Evolutionary conservation across 2,329 filamentous ascomycete species (phyloP).

Genomic region (Cladosporium cucumerinum): DNA sequence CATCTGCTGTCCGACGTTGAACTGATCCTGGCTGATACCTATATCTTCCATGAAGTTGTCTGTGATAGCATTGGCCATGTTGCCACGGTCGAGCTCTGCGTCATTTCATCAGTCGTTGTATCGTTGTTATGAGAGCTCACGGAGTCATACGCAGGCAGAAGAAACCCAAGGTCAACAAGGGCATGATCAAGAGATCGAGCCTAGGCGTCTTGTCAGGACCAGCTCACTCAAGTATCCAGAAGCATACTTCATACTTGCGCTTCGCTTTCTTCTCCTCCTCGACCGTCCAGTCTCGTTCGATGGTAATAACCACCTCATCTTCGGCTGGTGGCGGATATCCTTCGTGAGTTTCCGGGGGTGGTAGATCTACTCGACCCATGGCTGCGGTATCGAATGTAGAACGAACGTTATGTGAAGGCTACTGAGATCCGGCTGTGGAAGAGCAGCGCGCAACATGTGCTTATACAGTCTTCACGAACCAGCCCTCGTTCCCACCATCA

Average conservation of each 20-base stretch:
- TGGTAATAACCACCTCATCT: conserved; percentile 17
- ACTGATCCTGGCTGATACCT: conserved; percentile 32
- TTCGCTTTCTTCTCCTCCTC: conserved; percentile 32
- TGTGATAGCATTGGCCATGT: conserved; percentile 33
- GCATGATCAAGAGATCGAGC: conserved; percentile 34
- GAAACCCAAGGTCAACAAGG: conserved; percentile 33
- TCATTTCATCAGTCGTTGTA: background rate
- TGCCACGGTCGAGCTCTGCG: conserved; percentile 23
- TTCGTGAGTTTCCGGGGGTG: background rate
- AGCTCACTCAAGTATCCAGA: background rate
- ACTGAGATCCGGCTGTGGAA: background rate
- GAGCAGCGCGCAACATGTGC: background rate
- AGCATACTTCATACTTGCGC: conserved; percentile 26
- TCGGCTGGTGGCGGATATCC: background rate
- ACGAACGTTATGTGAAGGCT: background rate
- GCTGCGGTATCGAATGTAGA: background rate
- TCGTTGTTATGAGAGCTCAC: too few species aligned
- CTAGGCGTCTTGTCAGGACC: conserved; percentile 14
- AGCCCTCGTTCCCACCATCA: background rate
- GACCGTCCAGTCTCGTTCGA: conserved; percentile 26
- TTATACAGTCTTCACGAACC: background rate
- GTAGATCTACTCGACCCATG: conserved; percentile 12
- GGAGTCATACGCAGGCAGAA: conserved; percentile 31
- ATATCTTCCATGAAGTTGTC: conserved; percentile 34
- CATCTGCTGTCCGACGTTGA: conserved; percentile 36